These are phyloP conservation scores for Sugiyamaella lignohabitans DNA, from an alignment of 805 yeast genomes.

Conservation along the genomic window DNA sequence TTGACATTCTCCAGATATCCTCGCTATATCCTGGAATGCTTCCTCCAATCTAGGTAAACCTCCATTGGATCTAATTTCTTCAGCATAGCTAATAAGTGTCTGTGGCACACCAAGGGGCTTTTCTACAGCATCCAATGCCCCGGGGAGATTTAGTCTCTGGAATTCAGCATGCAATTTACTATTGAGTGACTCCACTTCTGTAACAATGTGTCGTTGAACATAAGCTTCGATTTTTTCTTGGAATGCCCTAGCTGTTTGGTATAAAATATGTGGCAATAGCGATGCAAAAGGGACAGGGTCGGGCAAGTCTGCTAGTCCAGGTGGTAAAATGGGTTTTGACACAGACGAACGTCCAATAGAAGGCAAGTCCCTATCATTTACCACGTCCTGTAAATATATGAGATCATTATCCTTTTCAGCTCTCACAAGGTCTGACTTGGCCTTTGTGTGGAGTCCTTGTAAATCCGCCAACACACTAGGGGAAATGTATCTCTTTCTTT, in stretches of 20 bases:
- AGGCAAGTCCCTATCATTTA: slow-evolving; percentile 37
- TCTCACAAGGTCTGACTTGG: slow-evolving; percentile 41
- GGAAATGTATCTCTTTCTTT: slow-evolving; percentile 37
- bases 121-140: slow-evolving; percentile 54
- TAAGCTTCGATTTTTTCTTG: slow-evolving; percentile 57
- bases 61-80: slow-evolving; percentile 47
- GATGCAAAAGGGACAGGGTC: slow-evolving; percentile 38
- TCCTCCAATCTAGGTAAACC: slow-evolving; percentile 42
- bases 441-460: slow-evolving; percentile 41
- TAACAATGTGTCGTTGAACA: slow-evolving; percentile 38
- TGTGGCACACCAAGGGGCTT: slow-evolving; percentile 52
- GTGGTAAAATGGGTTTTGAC: not conserved
- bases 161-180: slow-evolving; percentile 26
- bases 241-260: slow-evolving; percentile 62
- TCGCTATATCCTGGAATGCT: slow-evolving; percentile 42
- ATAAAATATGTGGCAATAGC: slow-evolving; percentile 58
- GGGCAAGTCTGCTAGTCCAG: not conserved
- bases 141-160: slow-evolving; percentile 49
- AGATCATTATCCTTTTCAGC: slow-evolving; percentile 78
- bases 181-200: slow-evolving; percentile 27
- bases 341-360: slow-evolving; percentile 25
- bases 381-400: slow-evolving; percentile 64
- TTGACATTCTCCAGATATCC: slow-evolving; percentile 37
- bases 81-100: slow-evolving; percentile 49
- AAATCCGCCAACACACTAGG: slow-evolving; percentile 47